These are phyloP conservation scores for Periconia digitata DNA, from an alignment of 2,329 filamentous ascomycete species.

Conservation along the genomic window DNA sequence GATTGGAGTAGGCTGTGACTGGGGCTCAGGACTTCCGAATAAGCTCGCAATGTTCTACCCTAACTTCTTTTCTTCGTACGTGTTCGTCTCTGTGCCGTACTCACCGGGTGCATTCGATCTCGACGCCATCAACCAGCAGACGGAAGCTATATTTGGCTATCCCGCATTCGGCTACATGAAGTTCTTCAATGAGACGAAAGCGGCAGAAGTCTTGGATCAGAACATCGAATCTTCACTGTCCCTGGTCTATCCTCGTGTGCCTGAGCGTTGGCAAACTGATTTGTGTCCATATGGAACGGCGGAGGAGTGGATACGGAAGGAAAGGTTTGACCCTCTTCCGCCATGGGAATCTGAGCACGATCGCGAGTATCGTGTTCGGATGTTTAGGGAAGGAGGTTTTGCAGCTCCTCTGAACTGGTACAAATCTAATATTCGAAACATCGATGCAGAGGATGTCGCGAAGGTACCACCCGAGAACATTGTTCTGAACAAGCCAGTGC, in stretches of 20 bases:
- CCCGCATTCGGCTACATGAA: conserved; percentile 5
- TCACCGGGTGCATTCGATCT: conserved; percentile 1
- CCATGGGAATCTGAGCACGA: too few species aligned
- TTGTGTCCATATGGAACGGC: too few species aligned
- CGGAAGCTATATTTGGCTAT: conserved; percentile 3
- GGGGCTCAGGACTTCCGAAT: conserved; percentile 4
- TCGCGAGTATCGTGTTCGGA: too few species aligned
- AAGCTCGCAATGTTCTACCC: conserved; percentile 3
- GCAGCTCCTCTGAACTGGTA: too few species aligned
- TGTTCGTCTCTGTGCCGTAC: conserved; percentile 7
- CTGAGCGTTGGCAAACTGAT: too few species aligned
- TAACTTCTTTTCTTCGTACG: not conserved
- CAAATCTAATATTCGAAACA: conserved; percentile 3
- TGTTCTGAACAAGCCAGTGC: not conserved
- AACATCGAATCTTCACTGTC: too few species aligned
- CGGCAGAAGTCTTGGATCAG: too few species aligned
- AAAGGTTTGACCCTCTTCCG: too few species aligned
- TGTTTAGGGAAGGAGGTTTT: too few species aligned
- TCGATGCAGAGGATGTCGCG: not conserved
- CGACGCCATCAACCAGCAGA: conserved; percentile 3
- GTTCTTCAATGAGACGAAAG: conserved; percentile 7
- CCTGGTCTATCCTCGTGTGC: too few species aligned
- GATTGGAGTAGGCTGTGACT: conserved; percentile 12
- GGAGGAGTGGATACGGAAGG: too few species aligned
- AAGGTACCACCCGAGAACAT: conserved; percentile 1